Evolutionary conservation across 176 grass and related monocot species (phyloP), one percentile per base, ranked within the genome.

Genomic region (Bonia amplexicaulis): DNA sequence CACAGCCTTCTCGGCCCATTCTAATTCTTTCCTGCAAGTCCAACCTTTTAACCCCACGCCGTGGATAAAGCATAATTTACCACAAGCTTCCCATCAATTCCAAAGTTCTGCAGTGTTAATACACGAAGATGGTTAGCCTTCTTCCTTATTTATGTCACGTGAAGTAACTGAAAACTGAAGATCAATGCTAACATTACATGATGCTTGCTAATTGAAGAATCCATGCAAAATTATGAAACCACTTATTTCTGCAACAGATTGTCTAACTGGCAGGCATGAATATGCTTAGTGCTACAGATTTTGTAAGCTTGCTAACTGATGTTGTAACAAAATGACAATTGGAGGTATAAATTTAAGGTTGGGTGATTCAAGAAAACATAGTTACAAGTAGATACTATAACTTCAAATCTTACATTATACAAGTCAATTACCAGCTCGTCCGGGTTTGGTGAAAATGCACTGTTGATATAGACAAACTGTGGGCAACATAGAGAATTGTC

Each of bases 391-490:
- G 1, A 58, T 53, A 44, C 9, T 44, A 44, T 44, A 10, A 44
- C 42, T 44, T 44, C 86, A 60, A 69, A 87, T 42, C 85, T 89
- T 94, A 97, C 94, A 77, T 92, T 89, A 81, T 92, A 94, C 41
- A 97, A 85, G 82, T 92, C 94, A 81, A 97, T 94, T 62, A 97
- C 83, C 76, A 89, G 64, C 77, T 97, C 94, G 27, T 97, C 94
- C 9, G 94, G 94, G 69, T 92, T 97, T 66, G 94, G 92, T 15
- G 90, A 97, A 75, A 97, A 97, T 11, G 94, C 85, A 82, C 90
- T 97, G 74, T 97, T 97, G 59, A 94, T 85, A 76, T 97, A 97
- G 16, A 92, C 91, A 82, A 94, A 97, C 94, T 97, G 85, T 79
- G 22, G 66, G 31, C 55, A 80, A 76, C 3, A 73, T 71, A 82